Evolutionary conservation across 2,329 filamentous ascomycete genomes (phyloP).

Genomic region (Lasiodiplodia citricola): DNA sequence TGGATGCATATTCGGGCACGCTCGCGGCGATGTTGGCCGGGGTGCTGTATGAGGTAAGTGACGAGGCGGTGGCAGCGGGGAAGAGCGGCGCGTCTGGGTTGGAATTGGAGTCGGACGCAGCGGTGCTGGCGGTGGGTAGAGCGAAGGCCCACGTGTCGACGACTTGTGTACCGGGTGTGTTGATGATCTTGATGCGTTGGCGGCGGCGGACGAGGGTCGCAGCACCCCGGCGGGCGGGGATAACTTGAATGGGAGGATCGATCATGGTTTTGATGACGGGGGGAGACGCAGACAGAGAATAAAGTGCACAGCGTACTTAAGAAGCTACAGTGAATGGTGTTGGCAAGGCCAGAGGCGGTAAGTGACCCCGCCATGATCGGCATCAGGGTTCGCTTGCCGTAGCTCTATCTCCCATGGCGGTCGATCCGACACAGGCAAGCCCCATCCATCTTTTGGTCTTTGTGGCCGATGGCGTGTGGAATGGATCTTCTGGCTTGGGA

Average conservation of each 20-base stretch:
- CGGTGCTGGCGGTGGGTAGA: conserved; percentile 34
- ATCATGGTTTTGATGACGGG: not conserved
- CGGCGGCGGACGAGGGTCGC: conserved; percentile 57
- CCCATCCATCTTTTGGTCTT: not conserved
- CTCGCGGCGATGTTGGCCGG: conserved; percentile 43
- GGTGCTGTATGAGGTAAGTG: conserved; percentile 54
- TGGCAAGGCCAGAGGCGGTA: not conserved
- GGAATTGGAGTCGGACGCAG: not conserved
- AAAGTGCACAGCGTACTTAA: no score
- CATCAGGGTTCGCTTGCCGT: conserved; percentile 5
- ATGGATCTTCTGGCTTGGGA: not conserved
- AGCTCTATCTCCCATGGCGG: conserved; percentile 2
- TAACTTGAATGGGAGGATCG: conserved; percentile 42
- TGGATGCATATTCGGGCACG: conserved; percentile 51
- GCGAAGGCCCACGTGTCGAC: conserved; percentile 58
- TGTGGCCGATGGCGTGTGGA: not conserved
- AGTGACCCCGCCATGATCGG: conserved; percentile 13
- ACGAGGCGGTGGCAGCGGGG: conserved; percentile 49
- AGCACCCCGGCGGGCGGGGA: conserved; percentile 56
- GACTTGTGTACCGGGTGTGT: conserved; percentile 56
- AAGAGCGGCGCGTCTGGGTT: conserved; percentile 14
- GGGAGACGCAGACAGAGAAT: not conserved
- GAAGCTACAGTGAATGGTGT: not conserved
- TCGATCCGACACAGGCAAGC: not conserved
- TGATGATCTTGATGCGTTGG: conserved; percentile 57